Percentiles rank a stretch among this genome's conserved stretches.
Evolutionary conservation across 2,329 filamentous ascomycete genomes (phyloP).

Genomic region (Ophiostoma perfectum): DNA sequence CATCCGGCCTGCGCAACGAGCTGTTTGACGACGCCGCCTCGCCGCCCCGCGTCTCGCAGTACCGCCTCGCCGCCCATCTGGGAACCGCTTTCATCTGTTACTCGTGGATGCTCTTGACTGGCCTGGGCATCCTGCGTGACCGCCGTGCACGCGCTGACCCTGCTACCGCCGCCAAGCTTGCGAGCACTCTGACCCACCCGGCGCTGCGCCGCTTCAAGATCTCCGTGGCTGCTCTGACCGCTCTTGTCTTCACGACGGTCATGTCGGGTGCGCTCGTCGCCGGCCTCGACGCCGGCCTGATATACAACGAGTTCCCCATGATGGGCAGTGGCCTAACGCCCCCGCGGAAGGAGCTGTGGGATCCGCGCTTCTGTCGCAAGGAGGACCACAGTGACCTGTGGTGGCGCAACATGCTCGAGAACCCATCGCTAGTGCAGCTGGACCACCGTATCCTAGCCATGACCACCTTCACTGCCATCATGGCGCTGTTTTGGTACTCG

Average conservation of each 20-base stretch:
- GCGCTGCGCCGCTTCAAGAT: constrained; percentile 68
- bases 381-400: constrained; percentile 76
- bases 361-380: constrained; percentile 75
- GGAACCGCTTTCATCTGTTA: constrained; percentile 91
- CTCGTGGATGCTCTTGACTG: constrained; percentile 87
- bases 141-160: constrained; percentile 66
- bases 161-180: constrained; percentile 52
- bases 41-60: constrained; percentile 90
- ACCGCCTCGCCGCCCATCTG: constrained; percentile 83
- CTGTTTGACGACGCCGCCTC: constrained; percentile 86
- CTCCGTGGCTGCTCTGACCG: constrained; percentile 63
- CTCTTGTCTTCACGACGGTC: constrained; percentile 79
- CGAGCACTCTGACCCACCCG: constrained; percentile 60
- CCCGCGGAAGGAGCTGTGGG: constrained; percentile 75
- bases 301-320: constrained; percentile 97
- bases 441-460: constrained; percentile 91
- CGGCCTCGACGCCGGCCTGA: constrained; percentile 89
- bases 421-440: constrained; percentile 90
- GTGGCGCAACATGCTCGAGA: constrained; percentile 98
- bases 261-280: constrained; percentile 93
- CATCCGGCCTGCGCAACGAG: constrained; percentile 91
- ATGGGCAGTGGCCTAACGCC: constrained; percentile 85
- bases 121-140: constrained; percentile 75
- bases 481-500: constrained; percentile 75
- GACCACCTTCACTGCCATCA: constrained; percentile 76